Percentiles rank a stretch among this genome's conserved stretches.
Evolutionary conservation across 331 rosid genomes (phyloP).

Genomic region (Rosa hybrid): DNA sequence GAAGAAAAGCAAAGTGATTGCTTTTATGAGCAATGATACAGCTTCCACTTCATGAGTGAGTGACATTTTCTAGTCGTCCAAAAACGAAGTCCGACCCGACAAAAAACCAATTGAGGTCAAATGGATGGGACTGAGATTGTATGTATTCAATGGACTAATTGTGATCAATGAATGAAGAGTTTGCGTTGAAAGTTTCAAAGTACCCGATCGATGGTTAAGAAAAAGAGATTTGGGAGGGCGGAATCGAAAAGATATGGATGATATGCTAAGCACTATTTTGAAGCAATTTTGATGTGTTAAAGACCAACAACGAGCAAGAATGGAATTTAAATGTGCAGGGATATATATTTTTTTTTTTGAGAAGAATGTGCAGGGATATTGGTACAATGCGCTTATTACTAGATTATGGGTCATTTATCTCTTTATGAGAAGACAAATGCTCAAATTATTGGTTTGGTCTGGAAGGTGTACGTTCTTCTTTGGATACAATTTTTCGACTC

Average conservation of each 20-base stretch:
- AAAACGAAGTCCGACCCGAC: conserved; percentile 3
- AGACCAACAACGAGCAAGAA: background rate
- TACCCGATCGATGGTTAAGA: background rate
- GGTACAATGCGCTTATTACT: background rate
- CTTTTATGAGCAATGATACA: conserved; percentile 12
- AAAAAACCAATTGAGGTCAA: background rate
- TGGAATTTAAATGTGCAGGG: background rate
- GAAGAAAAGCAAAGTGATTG: background rate
- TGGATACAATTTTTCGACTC: background rate
- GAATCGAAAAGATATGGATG: conserved; percentile 1
- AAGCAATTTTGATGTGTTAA: background rate
- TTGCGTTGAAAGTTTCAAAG: background rate
- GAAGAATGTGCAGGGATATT: no score
- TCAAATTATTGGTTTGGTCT: conserved; percentile 27
- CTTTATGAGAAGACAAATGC: conserved; percentile 27
- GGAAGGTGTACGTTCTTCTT: background rate
- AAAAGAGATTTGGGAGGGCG: background rate
- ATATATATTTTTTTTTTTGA: no score
- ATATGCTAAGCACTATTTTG: background rate
- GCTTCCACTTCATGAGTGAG: background rate
- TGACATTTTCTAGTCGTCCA: background rate
- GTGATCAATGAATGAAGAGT: background rate
- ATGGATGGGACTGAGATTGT: conserved; percentile 9
- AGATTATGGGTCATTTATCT: no score
- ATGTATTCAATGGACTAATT: background rate